phyloP scores from a whole-genome alignment of 1,284 basidiomycete genomes.

The Ceratobasidium sp. region DNA sequence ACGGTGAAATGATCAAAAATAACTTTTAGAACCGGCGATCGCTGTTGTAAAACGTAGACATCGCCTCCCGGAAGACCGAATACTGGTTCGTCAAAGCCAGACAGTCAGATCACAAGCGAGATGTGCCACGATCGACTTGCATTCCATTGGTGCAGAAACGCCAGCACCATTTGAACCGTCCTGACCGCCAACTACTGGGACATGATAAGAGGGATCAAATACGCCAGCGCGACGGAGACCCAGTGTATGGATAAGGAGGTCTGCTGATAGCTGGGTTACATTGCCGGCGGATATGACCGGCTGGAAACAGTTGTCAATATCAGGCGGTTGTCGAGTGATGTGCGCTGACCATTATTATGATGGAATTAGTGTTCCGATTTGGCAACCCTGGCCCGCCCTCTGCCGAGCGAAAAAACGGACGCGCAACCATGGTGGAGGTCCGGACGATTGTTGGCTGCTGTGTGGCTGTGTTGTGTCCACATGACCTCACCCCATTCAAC shows the following conservation, averaged over 20 bases:
- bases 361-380: background rate
- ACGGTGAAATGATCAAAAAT: background rate
- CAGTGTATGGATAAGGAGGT: constrained; percentile 29
- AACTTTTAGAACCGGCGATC: constrained; percentile 40
- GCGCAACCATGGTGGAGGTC: constrained; percentile 26
- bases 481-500: background rate
- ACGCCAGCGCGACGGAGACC: constrained; percentile 11
- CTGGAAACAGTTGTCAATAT: constrained; percentile 7
- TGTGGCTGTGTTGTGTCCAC: background rate
- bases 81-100: constrained; percentile 4
- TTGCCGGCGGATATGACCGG: constrained; percentile 38
- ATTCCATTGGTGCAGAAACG: constrained; percentile 37
- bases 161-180: background rate
- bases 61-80: constrained; percentile 20
- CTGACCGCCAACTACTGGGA: constrained; percentile 19
- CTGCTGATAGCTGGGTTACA: constrained; percentile 26
- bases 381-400: constrained; percentile 23
- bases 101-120: constrained; percentile 10
- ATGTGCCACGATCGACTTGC: constrained; percentile 34
- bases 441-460: background rate
- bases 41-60: constrained; percentile 33
- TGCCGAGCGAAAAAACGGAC: constrained; percentile 32
- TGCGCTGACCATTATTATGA: constrained; percentile 16
- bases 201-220: constrained; percentile 28
- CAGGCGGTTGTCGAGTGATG: background rate